A percentile compares a stretch with the other conserved stretches of the same genome.
These are phyloP conservation scores for Neoboletus brunneissimus DNA, from an alignment of 768 basidiomycete genomes.

Conservation along the genomic window DNA sequence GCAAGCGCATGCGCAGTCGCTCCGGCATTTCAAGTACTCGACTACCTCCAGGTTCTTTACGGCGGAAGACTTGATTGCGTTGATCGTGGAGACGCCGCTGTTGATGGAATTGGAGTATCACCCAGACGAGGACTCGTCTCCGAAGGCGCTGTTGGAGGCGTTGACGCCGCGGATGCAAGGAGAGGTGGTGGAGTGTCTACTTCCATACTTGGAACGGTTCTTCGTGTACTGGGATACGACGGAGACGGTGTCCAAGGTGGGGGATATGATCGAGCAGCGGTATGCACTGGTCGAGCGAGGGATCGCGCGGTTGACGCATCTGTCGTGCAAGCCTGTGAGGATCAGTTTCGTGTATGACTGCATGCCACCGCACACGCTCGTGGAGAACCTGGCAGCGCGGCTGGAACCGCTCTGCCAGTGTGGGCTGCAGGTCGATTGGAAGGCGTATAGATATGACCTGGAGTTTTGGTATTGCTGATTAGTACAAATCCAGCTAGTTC, in stretches of 20 bases:
- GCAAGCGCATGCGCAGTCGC: slow-evolving; percentile 5
- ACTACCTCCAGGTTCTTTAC: slow-evolving; percentile 19
- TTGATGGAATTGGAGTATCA: slow-evolving; percentile 23
- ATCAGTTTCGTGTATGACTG: slow-evolving; percentile 14
- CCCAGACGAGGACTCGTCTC: slow-evolving; percentile 24
- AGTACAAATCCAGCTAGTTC: too few relatives aligned
- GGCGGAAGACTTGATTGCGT: slow-evolving; percentile 15
- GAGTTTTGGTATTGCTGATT: slow-evolving; percentile 23
- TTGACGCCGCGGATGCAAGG: slow-evolving; percentile 20
- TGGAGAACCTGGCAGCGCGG: slow-evolving; percentile 19
- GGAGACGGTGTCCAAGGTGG: slow-evolving; percentile 26
- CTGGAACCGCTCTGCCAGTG: slow-evolving; percentile 19
- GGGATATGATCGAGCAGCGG: slow-evolving; percentile 24
- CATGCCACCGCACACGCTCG: slow-evolving; percentile 7
- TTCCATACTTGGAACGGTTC: slow-evolving; percentile 18
- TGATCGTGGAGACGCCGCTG: slow-evolving; percentile 17
- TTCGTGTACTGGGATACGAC: slow-evolving; percentile 25
- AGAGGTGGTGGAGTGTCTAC: slow-evolving; percentile 14
- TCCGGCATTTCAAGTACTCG: slow-evolving; percentile 14
- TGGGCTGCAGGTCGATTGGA: slow-evolving; percentile 24
- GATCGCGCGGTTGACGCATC: slow-evolving; percentile 11
- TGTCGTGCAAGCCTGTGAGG: slow-evolving; percentile 24
- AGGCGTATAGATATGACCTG: slow-evolving; percentile 17
- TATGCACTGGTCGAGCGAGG: slow-evolving; percentile 12
- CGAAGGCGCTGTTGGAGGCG: slow-evolving; percentile 13